Conservation (phyloP, 2,329 filamentous ascomycete species). For the Phialophora verrucosa region DNA sequence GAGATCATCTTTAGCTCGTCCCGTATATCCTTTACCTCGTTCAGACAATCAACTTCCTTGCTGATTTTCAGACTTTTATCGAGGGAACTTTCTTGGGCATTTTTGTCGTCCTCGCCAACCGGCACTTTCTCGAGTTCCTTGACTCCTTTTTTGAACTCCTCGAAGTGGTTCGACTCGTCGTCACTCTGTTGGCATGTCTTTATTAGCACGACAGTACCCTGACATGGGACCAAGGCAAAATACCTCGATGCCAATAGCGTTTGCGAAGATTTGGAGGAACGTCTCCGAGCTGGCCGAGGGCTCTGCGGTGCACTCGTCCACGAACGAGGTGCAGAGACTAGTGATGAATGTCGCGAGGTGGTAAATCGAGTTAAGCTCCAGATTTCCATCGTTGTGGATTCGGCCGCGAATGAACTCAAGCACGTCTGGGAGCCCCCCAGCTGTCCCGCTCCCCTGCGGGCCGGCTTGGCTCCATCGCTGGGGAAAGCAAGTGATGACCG, state of each 20-base stretch:
- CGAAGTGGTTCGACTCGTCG: neutral
- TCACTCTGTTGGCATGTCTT: neutral
- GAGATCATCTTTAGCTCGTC: conserved; percentile 5
- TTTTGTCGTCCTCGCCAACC: neutral
- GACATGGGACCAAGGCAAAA: neutral
- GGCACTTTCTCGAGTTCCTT: neutral
- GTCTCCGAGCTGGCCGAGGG: neutral
- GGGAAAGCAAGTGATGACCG: conserved; percentile 1
- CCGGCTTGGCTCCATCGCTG: neutral
- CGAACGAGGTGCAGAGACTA: neutral
- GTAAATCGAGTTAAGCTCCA: neutral
- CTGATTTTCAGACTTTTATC: conserved; percentile 2
- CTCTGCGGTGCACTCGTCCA: neutral
- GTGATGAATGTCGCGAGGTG: neutral
- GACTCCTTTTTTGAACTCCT: neutral
- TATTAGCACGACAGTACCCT: neutral
- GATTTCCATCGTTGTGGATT: neutral
- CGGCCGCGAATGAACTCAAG: conserved; percentile 2
- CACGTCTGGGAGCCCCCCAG: neutral
- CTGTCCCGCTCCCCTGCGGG: neutral
- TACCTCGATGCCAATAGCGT: conserved; percentile 1
- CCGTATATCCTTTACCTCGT: conserved; percentile 1
- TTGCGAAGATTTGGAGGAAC: conserved; percentile 2
- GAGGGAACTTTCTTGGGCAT: neutral
- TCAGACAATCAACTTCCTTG: conserved; percentile 8